Conservation (phyloP, 129 eudicot species). For the Tagetes patula region DNA sequence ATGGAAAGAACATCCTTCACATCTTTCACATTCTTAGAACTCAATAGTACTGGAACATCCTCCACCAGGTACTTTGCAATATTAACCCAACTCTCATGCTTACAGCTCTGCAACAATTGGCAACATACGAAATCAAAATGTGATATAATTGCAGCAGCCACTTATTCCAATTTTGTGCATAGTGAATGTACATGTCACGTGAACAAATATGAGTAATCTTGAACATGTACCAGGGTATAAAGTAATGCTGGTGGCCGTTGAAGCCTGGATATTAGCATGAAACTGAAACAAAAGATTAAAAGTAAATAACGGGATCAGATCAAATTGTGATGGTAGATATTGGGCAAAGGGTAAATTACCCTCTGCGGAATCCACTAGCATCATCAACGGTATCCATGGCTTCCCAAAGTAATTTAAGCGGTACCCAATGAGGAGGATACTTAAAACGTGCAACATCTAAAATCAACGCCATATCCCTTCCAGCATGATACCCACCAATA, state of each 20-base stretch:
- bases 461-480: slow-evolving; percentile 83
- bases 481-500: slow-evolving; percentile 99
- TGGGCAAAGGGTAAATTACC: slow-evolving; percentile 42
- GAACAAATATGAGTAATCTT: slow-evolving; percentile 1
- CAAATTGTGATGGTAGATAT: background rate
- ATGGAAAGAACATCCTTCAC: slow-evolving; percentile 61
- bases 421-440: slow-evolving; percentile 99
- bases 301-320: background rate
- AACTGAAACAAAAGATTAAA: slow-evolving; percentile 47
- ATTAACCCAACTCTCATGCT: slow-evolving; percentile 88
- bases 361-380: slow-evolving; percentile 77
- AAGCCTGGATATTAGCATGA: slow-evolving; percentile 90
- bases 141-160: slow-evolving; percentile 11
- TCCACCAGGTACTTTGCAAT: slow-evolving; percentile 83
- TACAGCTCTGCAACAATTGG: slow-evolving; percentile 70
- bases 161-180: slow-evolving; percentile 8
- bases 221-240: slow-evolving; percentile 77
- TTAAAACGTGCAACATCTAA: slow-evolving; percentile 97
- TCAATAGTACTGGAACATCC: slow-evolving; percentile 75
- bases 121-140: slow-evolving; percentile 9
- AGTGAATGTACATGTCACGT: slow-evolving; percentile 8
- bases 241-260: slow-evolving; percentile 86
- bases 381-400: slow-evolving; percentile 89
- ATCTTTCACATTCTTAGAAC: slow-evolving; percentile 48
- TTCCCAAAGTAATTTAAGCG: slow-evolving; percentile 94